A percentile compares a stretch with the other conserved stretches of the same genome.
phyloP scores from a whole-genome alignment of 306 rosid genomes.

The Medicago truncatula region DNA sequence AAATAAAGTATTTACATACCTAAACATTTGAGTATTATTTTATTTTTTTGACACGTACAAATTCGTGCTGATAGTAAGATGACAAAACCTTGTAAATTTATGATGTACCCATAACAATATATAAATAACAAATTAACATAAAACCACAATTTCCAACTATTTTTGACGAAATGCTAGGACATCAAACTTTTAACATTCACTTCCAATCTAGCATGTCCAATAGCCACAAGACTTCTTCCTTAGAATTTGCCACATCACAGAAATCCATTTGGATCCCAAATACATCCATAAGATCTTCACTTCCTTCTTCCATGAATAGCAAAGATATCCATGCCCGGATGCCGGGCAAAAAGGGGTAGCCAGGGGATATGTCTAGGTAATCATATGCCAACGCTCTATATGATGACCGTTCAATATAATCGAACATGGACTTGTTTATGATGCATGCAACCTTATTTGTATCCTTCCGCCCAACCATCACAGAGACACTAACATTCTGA shows the following conservation, averaged over 20 bases:
- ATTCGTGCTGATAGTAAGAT: constrained; percentile 25
- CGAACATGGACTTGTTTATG: constrained; percentile 73
- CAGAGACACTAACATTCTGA: constrained; percentile 76
- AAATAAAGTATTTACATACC: no score
- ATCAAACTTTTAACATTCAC: constrained; percentile 49
- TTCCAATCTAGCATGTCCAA: constrained; percentile 97
- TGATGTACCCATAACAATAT: constrained; percentile 1
- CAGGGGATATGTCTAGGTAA: constrained; percentile 82
- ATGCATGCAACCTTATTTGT: constrained; percentile 75
- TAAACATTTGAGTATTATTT: no score
- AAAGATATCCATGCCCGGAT: constrained; percentile 91
- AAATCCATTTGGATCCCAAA: constrained; percentile 95
- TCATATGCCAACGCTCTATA: constrained; percentile 86
- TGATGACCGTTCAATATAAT: constrained; percentile 76
- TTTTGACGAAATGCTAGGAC: constrained; percentile 6
- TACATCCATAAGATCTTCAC: constrained; percentile 72
- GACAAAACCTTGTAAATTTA: neutral
- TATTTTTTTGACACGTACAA: neutral
- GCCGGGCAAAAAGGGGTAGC: constrained; percentile 71
- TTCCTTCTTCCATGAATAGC: constrained; percentile 82
- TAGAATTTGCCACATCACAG: constrained; percentile 84
- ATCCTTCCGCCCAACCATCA: constrained; percentile 86
- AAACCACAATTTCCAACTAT: constrained; percentile 25
- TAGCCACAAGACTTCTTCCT: constrained; percentile 91
- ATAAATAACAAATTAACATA: constrained; percentile 19